A percentile compares a stretch with the other conserved stretches of the same genome.
Evolutionary conservation across 169 alveolate genomes (phyloP).

Genomic region (Eimeria tenella): DNA sequence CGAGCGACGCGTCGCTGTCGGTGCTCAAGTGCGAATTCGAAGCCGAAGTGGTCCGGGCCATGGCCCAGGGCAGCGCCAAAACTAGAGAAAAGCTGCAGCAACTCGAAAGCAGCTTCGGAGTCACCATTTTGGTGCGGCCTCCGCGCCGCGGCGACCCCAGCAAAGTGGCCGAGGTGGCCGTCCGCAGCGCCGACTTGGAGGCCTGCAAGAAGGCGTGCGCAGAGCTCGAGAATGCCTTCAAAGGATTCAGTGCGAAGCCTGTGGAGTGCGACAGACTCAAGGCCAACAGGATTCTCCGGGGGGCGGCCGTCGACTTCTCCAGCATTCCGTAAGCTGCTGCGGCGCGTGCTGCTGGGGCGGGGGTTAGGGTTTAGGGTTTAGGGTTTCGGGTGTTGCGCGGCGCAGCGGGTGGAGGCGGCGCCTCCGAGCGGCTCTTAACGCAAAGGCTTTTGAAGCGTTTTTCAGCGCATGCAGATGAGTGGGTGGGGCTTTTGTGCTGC

Average conservation of each 20-base stretch:
- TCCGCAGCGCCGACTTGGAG: slow-evolving; percentile 36
- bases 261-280: slow-evolving; percentile 52
- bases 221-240: slow-evolving; percentile 40
- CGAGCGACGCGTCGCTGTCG: slow-evolving; percentile 8
- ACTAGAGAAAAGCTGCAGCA: slow-evolving; percentile 52
- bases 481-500: background rate
- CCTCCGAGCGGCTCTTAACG: no score
- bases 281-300: slow-evolving; percentile 67
- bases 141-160: slow-evolving; percentile 67
- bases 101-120: slow-evolving; percentile 28
- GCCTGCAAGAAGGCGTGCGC: slow-evolving; percentile 69
- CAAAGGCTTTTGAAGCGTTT: no score
- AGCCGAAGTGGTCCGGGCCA: slow-evolving; percentile 61
- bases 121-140: slow-evolving; percentile 31
- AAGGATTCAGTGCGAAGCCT: background rate
- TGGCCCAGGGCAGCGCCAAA: slow-evolving; percentile 54
- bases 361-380: background rate
- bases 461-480: background rate
- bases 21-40: slow-evolving; percentile 42
- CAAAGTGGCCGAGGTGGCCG: slow-evolving; percentile 33
- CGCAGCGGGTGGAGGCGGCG: no score
- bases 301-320: slow-evolving; percentile 44
- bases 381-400: no score
- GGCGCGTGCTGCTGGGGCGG: no score
- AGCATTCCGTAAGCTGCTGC: slow-evolving; percentile 24